Percentiles rank a stretch among this genome's conserved stretches.
phyloP scores from a whole-genome alignment of 2,329 filamentous ascomycete genomes.

The Phaeosphaeriaceae sp. region DNA sequence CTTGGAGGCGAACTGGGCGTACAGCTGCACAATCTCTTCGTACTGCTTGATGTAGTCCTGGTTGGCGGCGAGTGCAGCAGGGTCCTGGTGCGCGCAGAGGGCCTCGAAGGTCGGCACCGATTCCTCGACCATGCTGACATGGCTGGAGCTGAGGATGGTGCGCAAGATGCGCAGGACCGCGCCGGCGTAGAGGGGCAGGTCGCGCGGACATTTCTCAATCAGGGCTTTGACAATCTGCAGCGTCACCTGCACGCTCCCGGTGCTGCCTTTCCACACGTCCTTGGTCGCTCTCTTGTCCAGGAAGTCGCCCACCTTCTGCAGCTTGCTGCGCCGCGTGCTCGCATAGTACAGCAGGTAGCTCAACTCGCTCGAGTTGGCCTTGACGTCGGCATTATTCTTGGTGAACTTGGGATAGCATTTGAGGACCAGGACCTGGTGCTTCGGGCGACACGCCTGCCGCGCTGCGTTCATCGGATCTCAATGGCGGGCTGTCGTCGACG shows the following conservation, averaged over 20 bases:
- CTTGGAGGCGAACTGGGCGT: slow-evolving; percentile 79
- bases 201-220: slow-evolving; percentile 90
- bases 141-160: slow-evolving; percentile 81
- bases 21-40: slow-evolving; percentile 79
- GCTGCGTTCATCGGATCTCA: slow-evolving; percentile 59
- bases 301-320: slow-evolving; percentile 94
- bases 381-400: slow-evolving; percentile 86
- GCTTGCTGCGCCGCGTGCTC: slow-evolving; percentile 90
- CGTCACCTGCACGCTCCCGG: slow-evolving; percentile 93
- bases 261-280: slow-evolving; percentile 87
- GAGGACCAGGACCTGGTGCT: slow-evolving; percentile 94
- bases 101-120: slow-evolving; percentile 85
- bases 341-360: slow-evolving; percentile 98
- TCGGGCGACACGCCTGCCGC: slow-evolving; percentile 75
- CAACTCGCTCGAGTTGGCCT: slow-evolving; percentile 94
- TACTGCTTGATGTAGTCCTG: slow-evolving; percentile 83
- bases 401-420: slow-evolving; percentile 95
- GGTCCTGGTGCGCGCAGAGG: slow-evolving; percentile 89
- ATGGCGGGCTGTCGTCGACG: not conserved
- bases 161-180: slow-evolving; percentile 86
- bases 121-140: slow-evolving; percentile 92
- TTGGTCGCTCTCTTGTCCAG: slow-evolving; percentile 91
- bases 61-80: slow-evolving; percentile 83
- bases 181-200: slow-evolving; percentile 85
- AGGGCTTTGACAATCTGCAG: slow-evolving; percentile 90